Base-by-base conservation (phyloP, 768 basidiomycete genomes). In the Butyriboletus loyo region DNA sequence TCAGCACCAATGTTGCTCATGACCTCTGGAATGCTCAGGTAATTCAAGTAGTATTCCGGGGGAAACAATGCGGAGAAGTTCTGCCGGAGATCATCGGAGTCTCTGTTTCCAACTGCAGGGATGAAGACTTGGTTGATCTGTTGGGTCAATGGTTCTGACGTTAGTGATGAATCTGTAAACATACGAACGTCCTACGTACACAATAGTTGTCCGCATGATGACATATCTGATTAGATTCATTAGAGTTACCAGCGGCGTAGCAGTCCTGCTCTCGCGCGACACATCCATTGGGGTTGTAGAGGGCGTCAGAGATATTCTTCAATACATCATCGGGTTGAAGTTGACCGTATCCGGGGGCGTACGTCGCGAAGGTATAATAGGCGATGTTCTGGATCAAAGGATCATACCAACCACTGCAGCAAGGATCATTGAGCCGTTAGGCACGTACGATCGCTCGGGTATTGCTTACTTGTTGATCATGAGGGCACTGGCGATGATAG, bases 311-410 rank as follows among this genome's bases (percentile, higher is more conserved):
- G n/a, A 86, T 66, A 32, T 73, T 54, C 28, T 68, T 62, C 36
- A 86, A 64, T 2, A 80, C 76, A 5, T 59, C 52, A 38, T 77
- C 71, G 28, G 71, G 72, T 53, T 81, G 80, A 11, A 87, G 77
- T 54, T 77, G 83, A 6, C 85, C 85, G 55, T 86, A 87, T 14
- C 84, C 83, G 8, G 85, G 85, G 0, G 85, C 85, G 35, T 83
- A 63, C 0, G 75, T 76, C 0, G 83, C 81, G 50, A 86, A 87
- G 31, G 73, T 73, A 51, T 86, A 73, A 52, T 80, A 85, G 10
- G 84, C 79, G 54, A 82, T 57, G 57, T 81, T 79, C 56, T 86
- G 85, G 37, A 85, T 74, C 28, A 85, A 69, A 1, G 85, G 84
- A 54, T 86, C 85, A 48, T 75, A 80, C 83, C 83, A 85, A 35